phyloP scores from a whole-genome alignment of 805 yeast species.

The Candida nanaspora region DNA sequence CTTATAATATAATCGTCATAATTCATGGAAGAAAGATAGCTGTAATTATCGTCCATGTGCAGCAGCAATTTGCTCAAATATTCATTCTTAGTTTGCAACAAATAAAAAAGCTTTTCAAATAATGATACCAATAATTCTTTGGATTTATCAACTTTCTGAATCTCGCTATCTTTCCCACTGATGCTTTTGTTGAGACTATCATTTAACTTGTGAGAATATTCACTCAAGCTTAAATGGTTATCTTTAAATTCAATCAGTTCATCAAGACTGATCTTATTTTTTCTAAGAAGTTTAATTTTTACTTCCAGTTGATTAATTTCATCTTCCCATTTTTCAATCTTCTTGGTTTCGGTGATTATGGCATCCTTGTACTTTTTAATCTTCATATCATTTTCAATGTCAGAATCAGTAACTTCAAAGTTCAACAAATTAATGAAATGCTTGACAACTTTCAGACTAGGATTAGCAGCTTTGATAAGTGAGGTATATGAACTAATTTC shows the following conservation, averaged over 20 bases:
- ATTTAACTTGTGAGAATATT: slow-evolving; percentile 18
- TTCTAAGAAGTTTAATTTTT: slow-evolving; percentile 70
- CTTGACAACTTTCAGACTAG: slow-evolving; percentile 69
- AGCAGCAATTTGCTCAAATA: slow-evolving; percentile 57
- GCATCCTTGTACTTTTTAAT: slow-evolving; percentile 60
- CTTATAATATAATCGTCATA: slow-evolving; percentile 30
- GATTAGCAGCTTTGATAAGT: slow-evolving; percentile 61
- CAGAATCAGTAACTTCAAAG: slow-evolving; percentile 60
- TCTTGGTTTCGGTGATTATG: slow-evolving; percentile 61
- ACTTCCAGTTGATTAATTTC: slow-evolving; percentile 71
- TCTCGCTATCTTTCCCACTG: not conserved
- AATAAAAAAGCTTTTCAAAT: slow-evolving; percentile 72
- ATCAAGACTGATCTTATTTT: slow-evolving; percentile 71
- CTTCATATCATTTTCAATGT: slow-evolving; percentile 67
- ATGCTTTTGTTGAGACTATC: slow-evolving; percentile 16
- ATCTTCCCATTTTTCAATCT: slow-evolving; percentile 65
- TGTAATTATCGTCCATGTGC: slow-evolving; percentile 15
- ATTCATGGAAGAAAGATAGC: slow-evolving; percentile 13
- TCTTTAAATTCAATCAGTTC: slow-evolving; percentile 36
- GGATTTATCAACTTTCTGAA: slow-evolving; percentile 24
- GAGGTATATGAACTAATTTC: slow-evolving; percentile 70
- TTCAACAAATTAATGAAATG: slow-evolving; percentile 67
- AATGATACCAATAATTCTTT: slow-evolving; percentile 49
- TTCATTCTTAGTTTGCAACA: slow-evolving; percentile 75
- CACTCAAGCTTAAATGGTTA: slow-evolving; percentile 23